A percentile compares a stretch with the other conserved stretches of the same genome.
These are phyloP conservation scores for Yamadazyma tumulicola DNA, from an alignment of 805 yeast species.

Conservation along the genomic window DNA sequence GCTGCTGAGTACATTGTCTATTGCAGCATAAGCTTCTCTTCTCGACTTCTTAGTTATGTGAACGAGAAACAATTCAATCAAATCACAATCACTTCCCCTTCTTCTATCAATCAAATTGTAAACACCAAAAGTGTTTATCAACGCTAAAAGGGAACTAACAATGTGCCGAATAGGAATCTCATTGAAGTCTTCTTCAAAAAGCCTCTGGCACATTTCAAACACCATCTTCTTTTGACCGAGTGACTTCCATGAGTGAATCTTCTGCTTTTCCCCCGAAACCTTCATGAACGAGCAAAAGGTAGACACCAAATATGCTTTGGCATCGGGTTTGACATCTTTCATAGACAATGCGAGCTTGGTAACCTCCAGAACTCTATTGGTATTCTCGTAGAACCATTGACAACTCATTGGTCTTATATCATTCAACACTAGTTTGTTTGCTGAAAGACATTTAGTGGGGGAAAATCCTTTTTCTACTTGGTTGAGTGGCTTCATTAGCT, in stretches of 20 bases:
- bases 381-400: slow-evolving; percentile 32
- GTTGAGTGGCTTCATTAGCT: slow-evolving; percentile 21
- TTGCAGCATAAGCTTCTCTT: no score
- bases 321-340: slow-evolving; percentile 14
- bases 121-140: slow-evolving; percentile 4
- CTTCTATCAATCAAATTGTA: not conserved
- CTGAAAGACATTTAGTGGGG: slow-evolving; percentile 29
- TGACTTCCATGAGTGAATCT: not conserved
- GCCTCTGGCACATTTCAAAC: no score
- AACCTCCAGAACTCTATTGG: slow-evolving; percentile 27
- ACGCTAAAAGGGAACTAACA: not conserved
- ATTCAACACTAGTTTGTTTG: slow-evolving; percentile 24
- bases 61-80: no score
- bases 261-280: no score
- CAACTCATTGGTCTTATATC: slow-evolving; percentile 32
- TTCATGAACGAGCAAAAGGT: slow-evolving; percentile 3
- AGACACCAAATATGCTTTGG: slow-evolving; percentile 6
- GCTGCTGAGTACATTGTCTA: no score
- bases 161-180: no score
- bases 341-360: slow-evolving; percentile 22
- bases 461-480: slow-evolving; percentile 19
- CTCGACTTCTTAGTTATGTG: no score
- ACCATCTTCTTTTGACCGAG: not conserved
- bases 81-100: no score
- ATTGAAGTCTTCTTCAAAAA: no score